These are phyloP conservation scores for Herpetomonas tarakana DNA, from an alignment of 208 protist genomes.

Conservation along the genomic window DNA sequence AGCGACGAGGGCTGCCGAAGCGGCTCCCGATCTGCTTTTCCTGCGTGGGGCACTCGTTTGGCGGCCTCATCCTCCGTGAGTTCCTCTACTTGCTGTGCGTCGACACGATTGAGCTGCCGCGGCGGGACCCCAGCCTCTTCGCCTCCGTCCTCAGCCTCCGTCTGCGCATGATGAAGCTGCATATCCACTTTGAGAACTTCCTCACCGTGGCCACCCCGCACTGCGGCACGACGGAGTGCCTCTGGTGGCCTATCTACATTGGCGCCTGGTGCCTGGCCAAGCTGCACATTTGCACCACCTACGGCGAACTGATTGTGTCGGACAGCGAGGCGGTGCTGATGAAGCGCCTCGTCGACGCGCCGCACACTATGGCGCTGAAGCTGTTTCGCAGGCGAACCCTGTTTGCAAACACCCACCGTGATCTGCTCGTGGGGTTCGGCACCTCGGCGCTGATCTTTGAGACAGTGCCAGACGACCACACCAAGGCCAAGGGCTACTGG, in stretches of 20 bases:
- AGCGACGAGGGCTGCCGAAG: neutral
- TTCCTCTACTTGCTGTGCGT: constrained; percentile 51
- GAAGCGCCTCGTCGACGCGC: constrained; percentile 36
- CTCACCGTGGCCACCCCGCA: constrained; percentile 65
- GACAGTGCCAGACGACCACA: constrained; percentile 30
- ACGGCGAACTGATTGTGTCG: constrained; percentile 46
- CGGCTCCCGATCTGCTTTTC: constrained; percentile 46
- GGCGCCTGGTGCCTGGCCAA: constrained; percentile 42
- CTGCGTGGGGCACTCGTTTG: constrained; percentile 65
- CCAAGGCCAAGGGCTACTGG: constrained; percentile 23
- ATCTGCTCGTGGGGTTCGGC: constrained; percentile 66
- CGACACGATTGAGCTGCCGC: constrained; percentile 17
- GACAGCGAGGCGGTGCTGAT: constrained; percentile 34
- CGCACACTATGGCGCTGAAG: constrained; percentile 37
- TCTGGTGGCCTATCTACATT: constrained; percentile 42
- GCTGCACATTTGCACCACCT: constrained; percentile 31
- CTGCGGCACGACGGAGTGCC: constrained; percentile 52
- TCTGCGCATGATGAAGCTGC: constrained; percentile 13
- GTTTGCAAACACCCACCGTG: constrained; percentile 70
- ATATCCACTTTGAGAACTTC: constrained; percentile 54
- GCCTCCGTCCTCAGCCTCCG: constrained; percentile 22
- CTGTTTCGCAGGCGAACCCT: constrained; percentile 56
- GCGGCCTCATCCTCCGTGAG: constrained; percentile 64
- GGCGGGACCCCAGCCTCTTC: constrained; percentile 16
- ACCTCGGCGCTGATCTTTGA: constrained; percentile 61